phyloP scores from a whole-genome alignment of 164 flowering plant genomes.

The Sedum album region DNA sequence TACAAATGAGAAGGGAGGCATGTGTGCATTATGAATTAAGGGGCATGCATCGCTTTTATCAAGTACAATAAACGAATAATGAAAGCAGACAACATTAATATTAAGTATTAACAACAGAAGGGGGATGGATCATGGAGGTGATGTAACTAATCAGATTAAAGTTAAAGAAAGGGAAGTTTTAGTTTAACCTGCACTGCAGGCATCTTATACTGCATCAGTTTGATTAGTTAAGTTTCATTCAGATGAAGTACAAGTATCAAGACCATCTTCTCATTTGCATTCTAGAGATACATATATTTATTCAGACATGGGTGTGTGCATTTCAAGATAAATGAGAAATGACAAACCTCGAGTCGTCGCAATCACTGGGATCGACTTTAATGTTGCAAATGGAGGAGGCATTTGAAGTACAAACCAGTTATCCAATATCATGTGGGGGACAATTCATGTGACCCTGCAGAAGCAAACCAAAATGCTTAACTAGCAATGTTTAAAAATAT shows the following conservation, averaged over 20 bases:
- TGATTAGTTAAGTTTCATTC: not conserved
- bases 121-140: not conserved
- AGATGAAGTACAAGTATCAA: not conserved
- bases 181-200: not conserved
- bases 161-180: not conserved
- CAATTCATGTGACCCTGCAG: constrained; percentile 6
- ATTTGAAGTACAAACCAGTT: not conserved
- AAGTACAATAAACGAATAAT: constrained; percentile 1
- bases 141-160: not conserved
- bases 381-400: constrained; percentile 1
- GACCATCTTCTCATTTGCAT: not conserved
- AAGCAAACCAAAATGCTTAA: constrained; percentile 1
- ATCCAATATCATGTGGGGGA: constrained; percentile 7
- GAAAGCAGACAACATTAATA: not conserved
- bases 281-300: not conserved
- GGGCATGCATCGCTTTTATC: not conserved
- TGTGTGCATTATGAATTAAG: constrained; percentile 1
- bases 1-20: constrained; percentile 1
- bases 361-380: not conserved
- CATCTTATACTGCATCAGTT: not conserved
- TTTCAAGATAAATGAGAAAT: not conserved
- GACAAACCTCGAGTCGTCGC: not conserved
- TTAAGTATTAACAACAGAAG: not conserved
- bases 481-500: not conserved
- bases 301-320: not conserved